Evolutionary conservation across 2,329 filamentous ascomycete genomes (phyloP), one percentile per base, ranked within the genome.

Genomic region (Fonsecaea pedrosoi): DNA sequence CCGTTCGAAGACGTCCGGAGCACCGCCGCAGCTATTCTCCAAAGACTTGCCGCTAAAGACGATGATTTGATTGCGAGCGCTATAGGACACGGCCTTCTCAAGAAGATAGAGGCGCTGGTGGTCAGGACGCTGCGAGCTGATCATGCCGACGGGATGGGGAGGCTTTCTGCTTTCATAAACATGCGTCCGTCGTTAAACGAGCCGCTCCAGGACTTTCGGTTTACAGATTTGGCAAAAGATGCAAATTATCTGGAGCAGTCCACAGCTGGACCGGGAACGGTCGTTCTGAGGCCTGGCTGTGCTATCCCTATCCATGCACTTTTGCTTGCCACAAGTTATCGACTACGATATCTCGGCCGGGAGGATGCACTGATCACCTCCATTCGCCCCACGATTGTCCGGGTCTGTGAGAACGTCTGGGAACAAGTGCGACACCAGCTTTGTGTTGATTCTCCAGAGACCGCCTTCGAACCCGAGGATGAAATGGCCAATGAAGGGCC

Each of bases 401-500:
- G 75, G 1, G 83, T 85, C 67, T 90, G 92, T 65, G 79, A 84
- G 57, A 83, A 85, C n/a, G 86, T 96, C 6, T 99, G 95, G 95
- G 74, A 80, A 0, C 85, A 87, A 32, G 92, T 97, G 4, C 87
- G 86, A 72, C 85, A 89, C 60, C 87, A 96, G 3, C 85, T 99
- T 0, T 99, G 95, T 74, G 90, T 96, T 69, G 95, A 97, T 78
- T 96, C 95, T 0, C 95, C 96, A 0, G 95, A 99, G 79, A 94
- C 94, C 0, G 89, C 95, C 76, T 82, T 76, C 0, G 81, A 86
- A 75, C 73, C 84, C 66, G 72, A 83, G 60, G 73, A 89, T 0
- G 88, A 94, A 60, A 91, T 94, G 32, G 77, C 92, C n/a, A 87
- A 91, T 61, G 89, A 90, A 38, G 90, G 89, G 0, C 83, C 92